phyloP scores from a whole-genome alignment of 345 rosid species.

The Pelargonium nanum region DNA sequence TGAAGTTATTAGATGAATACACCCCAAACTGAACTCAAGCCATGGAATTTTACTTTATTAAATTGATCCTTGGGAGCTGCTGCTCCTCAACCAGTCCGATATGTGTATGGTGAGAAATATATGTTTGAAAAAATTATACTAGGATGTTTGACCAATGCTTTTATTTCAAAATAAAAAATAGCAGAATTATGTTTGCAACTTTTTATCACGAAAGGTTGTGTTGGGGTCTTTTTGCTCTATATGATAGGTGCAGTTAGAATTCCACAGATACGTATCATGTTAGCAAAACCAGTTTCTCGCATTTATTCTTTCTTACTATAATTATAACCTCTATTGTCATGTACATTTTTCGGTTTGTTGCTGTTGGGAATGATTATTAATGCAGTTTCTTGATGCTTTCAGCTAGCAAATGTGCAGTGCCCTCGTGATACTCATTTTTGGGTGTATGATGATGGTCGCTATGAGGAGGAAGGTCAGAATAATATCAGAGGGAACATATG shows the following conservation, averaged over 20 bases:
- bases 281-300: too few species aligned
- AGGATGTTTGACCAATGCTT: too few species aligned
- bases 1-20: too few species aligned
- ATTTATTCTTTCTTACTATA: not conserved
- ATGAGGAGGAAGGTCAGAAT: conserved; percentile 83
- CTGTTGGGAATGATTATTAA: conserved; percentile 3
- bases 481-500: conserved; percentile 76
- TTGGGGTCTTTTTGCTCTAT: not conserved
- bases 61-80: too few species aligned
- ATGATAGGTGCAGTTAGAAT: not conserved
- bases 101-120: too few species aligned
- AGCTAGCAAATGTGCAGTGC: conserved; percentile 73
- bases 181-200: too few species aligned
- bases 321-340: not conserved
- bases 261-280: not conserved
- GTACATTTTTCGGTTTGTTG: not conserved
- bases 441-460: conserved; percentile 80
- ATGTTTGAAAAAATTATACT: too few species aligned
- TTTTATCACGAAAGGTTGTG: not conserved
- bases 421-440: conserved; percentile 80
- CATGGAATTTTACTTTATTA: too few species aligned
- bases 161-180: too few species aligned
- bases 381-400: conserved; percentile 13
- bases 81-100: too few species aligned
- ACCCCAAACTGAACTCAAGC: too few species aligned